phyloP scores from a whole-genome alignment of 345 rosid species.

The Brassica nigra region DNA sequence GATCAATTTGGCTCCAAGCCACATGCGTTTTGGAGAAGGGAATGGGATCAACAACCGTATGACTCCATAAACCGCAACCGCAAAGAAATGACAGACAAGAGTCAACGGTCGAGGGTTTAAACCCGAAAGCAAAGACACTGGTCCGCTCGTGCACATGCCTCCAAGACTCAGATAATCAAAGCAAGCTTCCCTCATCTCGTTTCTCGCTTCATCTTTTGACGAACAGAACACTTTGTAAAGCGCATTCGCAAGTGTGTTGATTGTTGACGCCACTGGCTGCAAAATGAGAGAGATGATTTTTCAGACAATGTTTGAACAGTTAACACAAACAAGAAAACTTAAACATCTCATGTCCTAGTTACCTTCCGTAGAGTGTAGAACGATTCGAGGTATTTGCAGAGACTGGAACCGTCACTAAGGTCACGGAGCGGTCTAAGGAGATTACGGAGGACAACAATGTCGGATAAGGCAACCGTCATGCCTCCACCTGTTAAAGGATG shows the following conservation, averaged over 20 bases:
- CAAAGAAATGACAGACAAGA: slow-evolving; percentile 51
- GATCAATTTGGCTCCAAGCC: slow-evolving; percentile 52
- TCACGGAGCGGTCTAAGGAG: slow-evolving; percentile 48
- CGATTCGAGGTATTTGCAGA: slow-evolving; percentile 54
- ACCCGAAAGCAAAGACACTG: slow-evolving; percentile 53
- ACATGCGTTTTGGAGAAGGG: slow-evolving; percentile 52
- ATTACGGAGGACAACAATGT: slow-evolving; percentile 51
- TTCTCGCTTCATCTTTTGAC: slow-evolving; percentile 51
- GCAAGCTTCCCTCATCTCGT: slow-evolving; percentile 52
- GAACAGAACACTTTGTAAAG: slow-evolving; percentile 52
- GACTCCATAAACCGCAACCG: slow-evolving; percentile 53
- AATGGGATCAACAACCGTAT: slow-evolving; percentile 49
- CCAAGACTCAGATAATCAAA: slow-evolving; percentile 51
- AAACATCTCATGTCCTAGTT: slow-evolving; percentile 12
- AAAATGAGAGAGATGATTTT: not conserved
- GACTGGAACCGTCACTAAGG: slow-evolving; percentile 47
- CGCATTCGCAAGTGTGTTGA: slow-evolving; percentile 51
- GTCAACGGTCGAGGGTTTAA: slow-evolving; percentile 47
- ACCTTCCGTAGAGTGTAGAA: slow-evolving; percentile 57
- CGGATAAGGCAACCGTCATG: slow-evolving; percentile 54
- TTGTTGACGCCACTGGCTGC: slow-evolving; percentile 56
- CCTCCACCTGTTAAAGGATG: slow-evolving; percentile 59
- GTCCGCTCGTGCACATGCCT: slow-evolving; percentile 48
- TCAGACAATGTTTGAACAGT: not conserved
- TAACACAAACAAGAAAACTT: not conserved